A percentile compares a stretch with the other conserved stretches of the same genome.
Conservation (phyloP, 345 rosid species). For the Camelina laxa region DNA sequence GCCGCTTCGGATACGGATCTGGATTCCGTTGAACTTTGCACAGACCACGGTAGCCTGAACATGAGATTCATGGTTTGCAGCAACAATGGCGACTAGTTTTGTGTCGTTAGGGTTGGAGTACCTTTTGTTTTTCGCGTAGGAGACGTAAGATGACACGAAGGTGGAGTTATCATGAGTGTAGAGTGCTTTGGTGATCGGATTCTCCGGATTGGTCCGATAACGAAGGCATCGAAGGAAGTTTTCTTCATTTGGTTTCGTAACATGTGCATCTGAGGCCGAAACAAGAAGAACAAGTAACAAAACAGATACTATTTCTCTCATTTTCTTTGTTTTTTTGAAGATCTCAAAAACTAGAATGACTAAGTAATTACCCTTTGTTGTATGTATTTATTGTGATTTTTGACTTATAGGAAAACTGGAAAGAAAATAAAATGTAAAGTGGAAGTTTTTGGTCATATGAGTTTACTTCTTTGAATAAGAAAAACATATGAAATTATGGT, state of each 20-base stretch:
- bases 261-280: slow-evolving; percentile 23
- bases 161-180: slow-evolving; percentile 21
- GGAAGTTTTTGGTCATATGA: neutral
- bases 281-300: slow-evolving; percentile 18
- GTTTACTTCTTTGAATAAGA: neutral
- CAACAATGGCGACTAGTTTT: slow-evolving; percentile 40
- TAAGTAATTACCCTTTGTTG: neutral
- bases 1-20: slow-evolving; percentile 44
- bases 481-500: neutral
- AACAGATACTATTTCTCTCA: slow-evolving; percentile 24
- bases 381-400: neutral
- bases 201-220: neutral
- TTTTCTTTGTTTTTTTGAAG: neutral
- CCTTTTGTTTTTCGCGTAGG: slow-evolving; percentile 39
- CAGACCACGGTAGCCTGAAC: slow-evolving; percentile 47
- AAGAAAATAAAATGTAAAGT: neutral
- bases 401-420: neutral
- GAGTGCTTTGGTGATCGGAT: slow-evolving; percentile 29
- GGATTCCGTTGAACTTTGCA: slow-evolving; percentile 29
- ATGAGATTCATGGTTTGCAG: slow-evolving; percentile 44
- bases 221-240: slow-evolving; percentile 32
- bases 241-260: neutral
- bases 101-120: slow-evolving; percentile 27
- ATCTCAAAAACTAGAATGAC: neutral
- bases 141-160: slow-evolving; percentile 28